Evolutionary conservation across 148 eudicot genomes (phyloP).

Genomic region (Dianthus caryophyllus): DNA sequence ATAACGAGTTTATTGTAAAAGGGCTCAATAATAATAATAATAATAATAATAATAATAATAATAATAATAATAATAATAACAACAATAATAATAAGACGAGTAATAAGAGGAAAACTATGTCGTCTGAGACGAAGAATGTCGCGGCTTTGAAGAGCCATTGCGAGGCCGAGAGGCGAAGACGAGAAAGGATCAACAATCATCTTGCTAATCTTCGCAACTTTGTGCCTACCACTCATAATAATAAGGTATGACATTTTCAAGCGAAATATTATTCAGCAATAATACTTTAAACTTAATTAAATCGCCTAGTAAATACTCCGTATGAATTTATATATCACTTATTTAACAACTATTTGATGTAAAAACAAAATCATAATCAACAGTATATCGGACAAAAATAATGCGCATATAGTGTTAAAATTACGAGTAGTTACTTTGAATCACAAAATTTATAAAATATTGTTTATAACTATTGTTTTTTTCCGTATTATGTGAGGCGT

Average conservation of each 20-base stretch:
- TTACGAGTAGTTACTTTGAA: too few species aligned
- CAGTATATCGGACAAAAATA: too few species aligned
- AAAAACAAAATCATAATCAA: too few species aligned
- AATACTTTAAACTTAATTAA: too few species aligned
- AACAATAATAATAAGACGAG: not conserved
- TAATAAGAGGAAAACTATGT: constrained; percentile 8
- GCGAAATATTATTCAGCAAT: too few species aligned
- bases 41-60: constrained; percentile 1
- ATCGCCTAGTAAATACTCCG: too few species aligned
- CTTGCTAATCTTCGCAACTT: constrained; percentile 27
- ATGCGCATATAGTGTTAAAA: too few species aligned
- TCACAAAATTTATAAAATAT: too few species aligned
- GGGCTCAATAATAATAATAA: not conserved
- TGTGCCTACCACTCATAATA: constrained; percentile 12
- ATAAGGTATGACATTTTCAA: constrained; percentile 18
- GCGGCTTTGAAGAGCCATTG: constrained; percentile 31
- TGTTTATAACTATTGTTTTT: too few species aligned
- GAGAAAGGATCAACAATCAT: constrained; percentile 33
- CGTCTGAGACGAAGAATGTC: constrained; percentile 15
- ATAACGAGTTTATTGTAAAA: constrained; percentile 10
- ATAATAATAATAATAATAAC: not conserved
- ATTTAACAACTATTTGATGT: too few species aligned
- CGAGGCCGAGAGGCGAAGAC: constrained; percentile 32
- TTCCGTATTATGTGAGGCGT: too few species aligned
- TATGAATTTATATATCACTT: too few species aligned